Evolutionary conservation across 495 filamentous ascomycete species (phyloP).

Genomic region (Haplographium delicatum): DNA sequence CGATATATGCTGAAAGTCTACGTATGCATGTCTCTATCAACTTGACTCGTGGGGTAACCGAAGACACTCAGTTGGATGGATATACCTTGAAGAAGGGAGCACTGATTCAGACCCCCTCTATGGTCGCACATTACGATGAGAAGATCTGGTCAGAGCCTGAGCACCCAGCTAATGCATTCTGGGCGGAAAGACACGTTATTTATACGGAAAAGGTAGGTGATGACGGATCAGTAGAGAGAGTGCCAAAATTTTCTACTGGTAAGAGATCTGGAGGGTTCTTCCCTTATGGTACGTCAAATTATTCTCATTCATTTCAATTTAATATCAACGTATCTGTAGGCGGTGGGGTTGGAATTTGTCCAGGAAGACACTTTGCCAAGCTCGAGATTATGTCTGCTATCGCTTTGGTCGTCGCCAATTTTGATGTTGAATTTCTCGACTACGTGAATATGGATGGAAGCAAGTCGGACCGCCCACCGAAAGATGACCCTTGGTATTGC

Average conservation of each 20-base stretch:
- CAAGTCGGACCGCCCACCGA: slow-evolving; percentile 19
- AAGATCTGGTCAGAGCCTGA: slow-evolving; percentile 24
- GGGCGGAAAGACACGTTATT: slow-evolving; percentile 29
- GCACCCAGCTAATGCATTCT: slow-evolving; percentile 31
- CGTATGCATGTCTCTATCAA: slow-evolving; percentile 31
- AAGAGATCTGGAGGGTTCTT: slow-evolving; percentile 25
- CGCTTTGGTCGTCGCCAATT: slow-evolving; percentile 39
- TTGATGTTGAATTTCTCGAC: slow-evolving; percentile 43
- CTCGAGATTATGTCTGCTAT: slow-evolving; percentile 42
- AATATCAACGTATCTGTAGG: neutral
- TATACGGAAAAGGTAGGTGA: neutral
- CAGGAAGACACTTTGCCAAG: slow-evolving; percentile 48
- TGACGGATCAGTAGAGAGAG: neutral
- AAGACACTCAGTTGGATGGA: slow-evolving; percentile 21
- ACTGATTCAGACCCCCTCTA: slow-evolving; percentile 24
- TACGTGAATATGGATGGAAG: slow-evolving; percentile 24
- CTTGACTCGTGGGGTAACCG: slow-evolving; percentile 21
- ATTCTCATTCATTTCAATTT: neutral
- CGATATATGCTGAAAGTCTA: slow-evolving; percentile 34
- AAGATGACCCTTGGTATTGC: slow-evolving; percentile 17
- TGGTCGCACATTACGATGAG: slow-evolving; percentile 25
- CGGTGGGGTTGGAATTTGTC: slow-evolving; percentile 40
- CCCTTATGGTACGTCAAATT: slow-evolving; percentile 28
- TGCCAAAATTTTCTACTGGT: slow-evolving; percentile 8
- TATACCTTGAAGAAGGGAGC: slow-evolving; percentile 23